These are phyloP conservation scores for Adiantum capillusveneris DNA, from an alignment of 75 land plant genomes.

Conservation along the genomic window DNA sequence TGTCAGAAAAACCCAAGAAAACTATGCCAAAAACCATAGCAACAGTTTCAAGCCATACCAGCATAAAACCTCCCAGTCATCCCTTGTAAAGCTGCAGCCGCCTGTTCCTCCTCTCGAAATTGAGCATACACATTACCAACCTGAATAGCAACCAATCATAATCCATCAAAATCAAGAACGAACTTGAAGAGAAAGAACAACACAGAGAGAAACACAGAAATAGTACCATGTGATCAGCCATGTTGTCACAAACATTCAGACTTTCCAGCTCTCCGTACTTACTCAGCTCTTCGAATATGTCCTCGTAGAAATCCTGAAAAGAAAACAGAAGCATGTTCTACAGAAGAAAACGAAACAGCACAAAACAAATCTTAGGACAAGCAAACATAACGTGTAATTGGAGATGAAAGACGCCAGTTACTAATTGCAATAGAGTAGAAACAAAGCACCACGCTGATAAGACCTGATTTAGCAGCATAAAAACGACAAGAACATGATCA, in stretches of 20 bases:
- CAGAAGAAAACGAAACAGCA: neutral
- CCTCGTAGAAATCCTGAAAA: slow-evolving; percentile 62
- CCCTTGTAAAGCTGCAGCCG: slow-evolving; percentile 57
- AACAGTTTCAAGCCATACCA: slow-evolving; percentile 9
- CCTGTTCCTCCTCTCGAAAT: slow-evolving; percentile 76
- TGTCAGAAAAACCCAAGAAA: neutral
- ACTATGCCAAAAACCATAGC: neutral
- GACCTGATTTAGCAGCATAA: too few species aligned
- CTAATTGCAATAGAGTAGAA: too few species aligned
- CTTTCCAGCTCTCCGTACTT: slow-evolving; percentile 74
- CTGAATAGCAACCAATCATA: neutral
- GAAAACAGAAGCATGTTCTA: neutral
- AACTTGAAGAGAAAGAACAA: neutral
- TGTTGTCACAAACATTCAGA: slow-evolving; percentile 72
- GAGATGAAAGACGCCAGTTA: too few species aligned
- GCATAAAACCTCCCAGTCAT: slow-evolving; percentile 64
- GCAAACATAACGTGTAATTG: too few species aligned
- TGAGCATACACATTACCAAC: slow-evolving; percentile 83
- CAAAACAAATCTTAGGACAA: neutral
- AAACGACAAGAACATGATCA: too few species aligned
- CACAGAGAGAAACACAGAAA: neutral
- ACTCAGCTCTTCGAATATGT: slow-evolving; percentile 76
- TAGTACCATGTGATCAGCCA: slow-evolving; percentile 81
- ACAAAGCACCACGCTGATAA: too few species aligned
- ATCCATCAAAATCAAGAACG: neutral